These are phyloP conservation scores for Punctularia strigosozonata DNA, from an alignment of 768 basidiomycete genomes.

Conservation along the genomic window DNA sequence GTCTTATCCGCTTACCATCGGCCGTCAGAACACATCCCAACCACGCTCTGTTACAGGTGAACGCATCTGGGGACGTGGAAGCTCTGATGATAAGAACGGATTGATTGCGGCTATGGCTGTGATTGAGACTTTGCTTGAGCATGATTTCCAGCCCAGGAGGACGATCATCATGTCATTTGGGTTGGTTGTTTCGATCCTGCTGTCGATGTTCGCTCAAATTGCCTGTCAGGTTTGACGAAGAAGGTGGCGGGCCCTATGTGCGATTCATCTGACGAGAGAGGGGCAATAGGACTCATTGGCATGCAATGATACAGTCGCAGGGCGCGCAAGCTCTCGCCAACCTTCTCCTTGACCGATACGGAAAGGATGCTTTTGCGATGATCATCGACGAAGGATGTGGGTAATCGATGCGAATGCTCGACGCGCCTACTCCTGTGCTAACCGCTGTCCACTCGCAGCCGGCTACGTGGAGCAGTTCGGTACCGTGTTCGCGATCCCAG, in stretches of 20 bases:
- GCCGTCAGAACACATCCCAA: constrained; percentile 27
- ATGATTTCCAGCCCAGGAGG: constrained; percentile 35
- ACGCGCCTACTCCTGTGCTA: background rate
- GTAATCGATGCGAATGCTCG: constrained; percentile 11
- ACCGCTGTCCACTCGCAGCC: constrained; percentile 14
- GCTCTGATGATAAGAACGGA: constrained; percentile 22
- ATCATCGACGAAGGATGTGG: constrained; percentile 59
- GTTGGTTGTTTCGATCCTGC: too few relatives aligned
- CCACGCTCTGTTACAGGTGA: constrained; percentile 16
- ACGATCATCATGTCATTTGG: constrained; percentile 27
- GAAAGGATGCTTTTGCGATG: constrained; percentile 35
- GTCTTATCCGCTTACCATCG: too few relatives aligned
- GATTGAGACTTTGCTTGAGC: constrained; percentile 32
- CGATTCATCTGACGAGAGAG: too few relatives aligned
- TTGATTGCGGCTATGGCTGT: constrained; percentile 20
- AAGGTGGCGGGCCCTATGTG: constrained; percentile 20
- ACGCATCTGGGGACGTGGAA: constrained; percentile 21
- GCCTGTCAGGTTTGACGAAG: constrained; percentile 49
- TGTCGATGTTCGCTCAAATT: too few relatives aligned
- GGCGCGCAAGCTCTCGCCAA: constrained; percentile 29
- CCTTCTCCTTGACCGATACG: constrained; percentile 31
- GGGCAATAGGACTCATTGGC: background rate
- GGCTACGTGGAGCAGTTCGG: constrained; percentile 17
- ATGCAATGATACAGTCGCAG: constrained; percentile 11
- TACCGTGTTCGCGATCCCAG: constrained; percentile 28